phyloP scores from a whole-genome alignment of 148 eudicot genomes.

The Silene latifolia region DNA sequence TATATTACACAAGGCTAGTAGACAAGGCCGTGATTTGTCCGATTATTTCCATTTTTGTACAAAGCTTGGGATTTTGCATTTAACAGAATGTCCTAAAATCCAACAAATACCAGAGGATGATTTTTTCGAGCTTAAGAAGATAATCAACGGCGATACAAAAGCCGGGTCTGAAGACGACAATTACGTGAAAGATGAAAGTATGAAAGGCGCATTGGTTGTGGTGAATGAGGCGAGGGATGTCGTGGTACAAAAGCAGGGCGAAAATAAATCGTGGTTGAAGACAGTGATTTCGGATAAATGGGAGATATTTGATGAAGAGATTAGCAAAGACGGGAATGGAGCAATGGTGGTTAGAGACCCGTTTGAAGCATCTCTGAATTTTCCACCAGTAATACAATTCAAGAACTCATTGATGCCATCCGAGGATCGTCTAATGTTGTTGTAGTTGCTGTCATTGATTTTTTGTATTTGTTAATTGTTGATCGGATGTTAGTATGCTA shows the following conservation, averaged over 20 bases:
- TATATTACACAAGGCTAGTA: slow-evolving; percentile 46
- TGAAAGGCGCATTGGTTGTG: slow-evolving; percentile 1
- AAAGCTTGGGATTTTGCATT: slow-evolving; percentile 38
- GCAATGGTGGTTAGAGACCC: slow-evolving; percentile 21
- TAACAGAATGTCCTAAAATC: slow-evolving; percentile 39
- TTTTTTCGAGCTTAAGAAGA: slow-evolving; percentile 42
- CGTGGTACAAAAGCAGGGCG: background rate
- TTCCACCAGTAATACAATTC: slow-evolving; percentile 17
- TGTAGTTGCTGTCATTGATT: too few species aligned
- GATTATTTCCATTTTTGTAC: slow-evolving; percentile 48
- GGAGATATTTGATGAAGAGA: slow-evolving; percentile 66
- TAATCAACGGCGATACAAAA: slow-evolving; percentile 24
- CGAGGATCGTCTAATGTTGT: too few species aligned
- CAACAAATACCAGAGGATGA: slow-evolving; percentile 47
- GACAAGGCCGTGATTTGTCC: slow-evolving; percentile 54
- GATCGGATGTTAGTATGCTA: too few species aligned
- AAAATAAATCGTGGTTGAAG: slow-evolving; percentile 16
- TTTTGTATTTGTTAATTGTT: too few species aligned
- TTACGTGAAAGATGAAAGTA: too few species aligned
- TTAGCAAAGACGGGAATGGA: slow-evolving; percentile 2
- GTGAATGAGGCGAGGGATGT: background rate
- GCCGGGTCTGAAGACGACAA: too few species aligned
- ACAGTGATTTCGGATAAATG: slow-evolving; percentile 53
- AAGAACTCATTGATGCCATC: slow-evolving; percentile 17
- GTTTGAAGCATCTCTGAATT: slow-evolving; percentile 19